Percentiles rank a stretch among this genome's conserved stretches.
Evolutionary conservation across 441 rosid genomes (phyloP).

Genomic region (Jatropha multifida): DNA sequence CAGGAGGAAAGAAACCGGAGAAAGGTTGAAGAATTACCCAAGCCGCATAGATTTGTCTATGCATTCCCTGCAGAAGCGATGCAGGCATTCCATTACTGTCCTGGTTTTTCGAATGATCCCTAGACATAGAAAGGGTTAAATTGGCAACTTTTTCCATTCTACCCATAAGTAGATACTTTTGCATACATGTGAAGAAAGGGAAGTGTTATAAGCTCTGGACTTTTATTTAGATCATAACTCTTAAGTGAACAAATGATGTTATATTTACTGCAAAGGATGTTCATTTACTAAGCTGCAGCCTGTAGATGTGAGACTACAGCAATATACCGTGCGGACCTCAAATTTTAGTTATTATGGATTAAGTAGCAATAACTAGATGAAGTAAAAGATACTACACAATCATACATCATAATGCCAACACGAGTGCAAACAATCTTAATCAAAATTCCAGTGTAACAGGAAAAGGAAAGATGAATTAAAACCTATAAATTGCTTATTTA

Average conservation of each 20-base stretch:
- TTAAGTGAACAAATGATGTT: neutral
- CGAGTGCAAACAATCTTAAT: neutral
- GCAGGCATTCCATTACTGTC: conserved; percentile 97
- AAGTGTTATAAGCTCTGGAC: neutral
- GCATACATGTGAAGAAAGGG: neutral
- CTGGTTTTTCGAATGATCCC: conserved; percentile 94
- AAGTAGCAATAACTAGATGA: neutral
- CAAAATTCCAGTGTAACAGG: neutral
- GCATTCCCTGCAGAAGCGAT: conserved; percentile 96
- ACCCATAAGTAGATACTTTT: neutral
- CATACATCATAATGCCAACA: neutral
- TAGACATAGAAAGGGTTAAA: conserved; percentile 26
- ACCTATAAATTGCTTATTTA: neutral
- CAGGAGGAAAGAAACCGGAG: neutral
- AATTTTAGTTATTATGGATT: neutral
- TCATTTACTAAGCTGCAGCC: neutral
- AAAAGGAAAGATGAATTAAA: neutral
- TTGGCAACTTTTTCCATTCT: neutral
- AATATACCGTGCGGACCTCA: neutral
- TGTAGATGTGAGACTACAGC: neutral
- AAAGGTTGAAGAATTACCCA: conserved; percentile 52
- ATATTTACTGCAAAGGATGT: neutral
- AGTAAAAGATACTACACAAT: neutral
- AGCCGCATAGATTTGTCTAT: conserved; percentile 96
- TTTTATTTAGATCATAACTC: neutral